Percentiles rank a stretch among this genome's conserved stretches.
These are phyloP conservation scores for Cercospora beticola DNA, from an alignment of 2,329 filamentous ascomycete genomes.

Conservation along the genomic window DNA sequence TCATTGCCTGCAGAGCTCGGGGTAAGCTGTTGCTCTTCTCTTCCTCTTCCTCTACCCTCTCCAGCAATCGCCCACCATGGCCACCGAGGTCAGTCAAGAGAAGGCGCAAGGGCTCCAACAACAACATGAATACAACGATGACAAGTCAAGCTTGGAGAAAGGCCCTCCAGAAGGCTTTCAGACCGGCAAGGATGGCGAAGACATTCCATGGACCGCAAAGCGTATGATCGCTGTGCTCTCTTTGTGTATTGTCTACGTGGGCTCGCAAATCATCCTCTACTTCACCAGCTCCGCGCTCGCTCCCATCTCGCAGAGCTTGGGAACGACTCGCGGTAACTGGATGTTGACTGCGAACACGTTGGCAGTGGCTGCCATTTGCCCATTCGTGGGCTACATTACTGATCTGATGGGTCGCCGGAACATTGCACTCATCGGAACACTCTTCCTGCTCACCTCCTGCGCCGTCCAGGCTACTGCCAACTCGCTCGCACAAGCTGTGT, in stretches of 20 bases:
- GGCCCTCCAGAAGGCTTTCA: constrained; percentile 16
- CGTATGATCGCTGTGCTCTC: constrained; percentile 26
- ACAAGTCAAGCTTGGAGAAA: constrained; percentile 23
- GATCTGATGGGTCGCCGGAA: constrained; percentile 26
- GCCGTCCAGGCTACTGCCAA: constrained; percentile 23
- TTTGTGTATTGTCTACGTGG: constrained; percentile 28
- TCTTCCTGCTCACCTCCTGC: constrained; percentile 24
- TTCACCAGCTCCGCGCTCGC: constrained; percentile 25
- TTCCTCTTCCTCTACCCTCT: not conserved
- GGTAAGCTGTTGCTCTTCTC: constrained; percentile 9
- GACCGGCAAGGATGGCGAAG: constrained; percentile 18
- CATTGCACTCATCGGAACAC: constrained; percentile 22
- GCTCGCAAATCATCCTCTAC: constrained; percentile 29
- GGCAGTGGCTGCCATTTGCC: constrained; percentile 29
- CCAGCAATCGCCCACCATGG: constrained; percentile 10
- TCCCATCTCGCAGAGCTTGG: constrained; percentile 20
- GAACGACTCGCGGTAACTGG: constrained; percentile 25
- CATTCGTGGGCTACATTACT: constrained; percentile 28
- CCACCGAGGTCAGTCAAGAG: constrained; percentile 11
- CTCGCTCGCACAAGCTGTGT: constrained; percentile 21
- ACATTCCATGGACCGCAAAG: constrained; percentile 27
- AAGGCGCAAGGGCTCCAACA: constrained; percentile 4
- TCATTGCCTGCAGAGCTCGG: constrained; percentile 3
- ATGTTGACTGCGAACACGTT: constrained; percentile 29
- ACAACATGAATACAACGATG: constrained; percentile 10